Base-by-base conservation (phyloP, 306 rosid genomes). In the Spatholobus suberectus region DNA sequence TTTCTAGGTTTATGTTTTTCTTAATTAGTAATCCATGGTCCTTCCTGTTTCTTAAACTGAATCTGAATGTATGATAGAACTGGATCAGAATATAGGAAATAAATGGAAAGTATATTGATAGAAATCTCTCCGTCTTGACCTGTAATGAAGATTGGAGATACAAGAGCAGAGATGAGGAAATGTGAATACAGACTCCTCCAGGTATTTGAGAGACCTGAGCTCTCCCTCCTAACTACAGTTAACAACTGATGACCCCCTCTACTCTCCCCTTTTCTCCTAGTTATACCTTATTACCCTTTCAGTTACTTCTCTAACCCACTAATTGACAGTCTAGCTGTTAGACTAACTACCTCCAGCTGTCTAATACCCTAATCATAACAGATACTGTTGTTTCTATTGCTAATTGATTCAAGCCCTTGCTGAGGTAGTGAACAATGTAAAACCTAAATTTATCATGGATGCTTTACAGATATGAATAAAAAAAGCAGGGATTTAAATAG, bases 21-120 rank as follows among this genome's bases (percentile, higher is more conserved):
- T 20, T 59, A 68, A 4, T 23, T 34, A 20, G 81, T 75, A 38
- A 83, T 32, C 15, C 62, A 41, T 18, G 49, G 7, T 83, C 80
- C 46, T 54, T 29, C 67, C 52, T 52, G 26, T 59, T 57, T 59
- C 55, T 54, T 47, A 40, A 49, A 27, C 62, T 61, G 72, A 70
- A 83, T 51, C 62, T 61, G 72, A 70, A 83, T 51, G 37, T 3
- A 35, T 77, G 65, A 24, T 65, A 8, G 44, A 65, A 65, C 71
- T 35, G 7, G 26, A 17, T 65, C 17, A 65, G 27, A 65, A 35
- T n/a, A 17, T 17, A n/a, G 41, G 26, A 17, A 34, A 15, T 5
- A 34, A 34, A 34, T 65, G 13, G 21, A 29, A 15, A 32, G 23
- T 35, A 27, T 63, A 54, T 63, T 7, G 43, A 63, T 15, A 17